Percentiles rank a stretch among this genome's conserved stretches.
phyloP scores from a whole-genome alignment of 495 filamentous ascomycete genomes.

The Margaritispora aquatica region DNA sequence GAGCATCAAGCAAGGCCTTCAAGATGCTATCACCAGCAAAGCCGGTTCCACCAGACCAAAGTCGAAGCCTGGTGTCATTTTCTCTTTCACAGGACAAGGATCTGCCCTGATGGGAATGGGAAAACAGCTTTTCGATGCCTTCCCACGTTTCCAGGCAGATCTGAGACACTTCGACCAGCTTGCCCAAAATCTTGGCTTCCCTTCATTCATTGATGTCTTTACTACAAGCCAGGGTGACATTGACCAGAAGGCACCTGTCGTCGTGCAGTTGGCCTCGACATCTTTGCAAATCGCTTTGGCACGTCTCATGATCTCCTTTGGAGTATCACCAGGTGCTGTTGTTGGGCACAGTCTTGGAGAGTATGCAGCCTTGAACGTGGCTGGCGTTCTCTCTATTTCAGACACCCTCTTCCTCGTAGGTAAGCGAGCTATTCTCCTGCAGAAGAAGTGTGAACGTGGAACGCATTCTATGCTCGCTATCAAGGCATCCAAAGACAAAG shows the following conservation, averaged over 20 bases:
- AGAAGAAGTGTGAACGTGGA: constrained; percentile 60
- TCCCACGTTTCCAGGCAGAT: constrained; percentile 57
- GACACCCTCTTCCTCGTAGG: constrained; percentile 81
- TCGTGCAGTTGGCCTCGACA: constrained; percentile 68
- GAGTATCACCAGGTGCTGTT: constrained; percentile 65
- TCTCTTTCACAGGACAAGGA: constrained; percentile 67
- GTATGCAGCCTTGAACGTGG: constrained; percentile 77
- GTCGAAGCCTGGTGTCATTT: constrained; percentile 33
- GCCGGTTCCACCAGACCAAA: background rate
- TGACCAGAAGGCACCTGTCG: constrained; percentile 57
- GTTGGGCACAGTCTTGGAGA: constrained; percentile 87
- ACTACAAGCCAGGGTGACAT: constrained; percentile 48
- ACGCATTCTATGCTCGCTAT: constrained; percentile 67
- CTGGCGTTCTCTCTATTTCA: constrained; percentile 69
- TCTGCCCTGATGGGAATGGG: constrained; percentile 61
- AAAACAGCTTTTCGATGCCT: constrained; percentile 57
- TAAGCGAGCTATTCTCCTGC: constrained; percentile 64
- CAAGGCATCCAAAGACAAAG: constrained; percentile 32
- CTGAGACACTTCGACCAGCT: constrained; percentile 66
- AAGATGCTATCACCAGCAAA: background rate
- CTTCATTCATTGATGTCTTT: constrained; percentile 59
- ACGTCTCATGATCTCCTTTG: constrained; percentile 71
- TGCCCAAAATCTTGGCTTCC: constrained; percentile 59
- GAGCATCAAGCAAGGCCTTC: background rate
- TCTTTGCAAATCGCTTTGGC: constrained; percentile 82